Evolutionary conservation across 345 rosid genomes (phyloP), one percentile per base, ranked within the genome.

Genomic region (Euphorbia tirucalli): DNA sequence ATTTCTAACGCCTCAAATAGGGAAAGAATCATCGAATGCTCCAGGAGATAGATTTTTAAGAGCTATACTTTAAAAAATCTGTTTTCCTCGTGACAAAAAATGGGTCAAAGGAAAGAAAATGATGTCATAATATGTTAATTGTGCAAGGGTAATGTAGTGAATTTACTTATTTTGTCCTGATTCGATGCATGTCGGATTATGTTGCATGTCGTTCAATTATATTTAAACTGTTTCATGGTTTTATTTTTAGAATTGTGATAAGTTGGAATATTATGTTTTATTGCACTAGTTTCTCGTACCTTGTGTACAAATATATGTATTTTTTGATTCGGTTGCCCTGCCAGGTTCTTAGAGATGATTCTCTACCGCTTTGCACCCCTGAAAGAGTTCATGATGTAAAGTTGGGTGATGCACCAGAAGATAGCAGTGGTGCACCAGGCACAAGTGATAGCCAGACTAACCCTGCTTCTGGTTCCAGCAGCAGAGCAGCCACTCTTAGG

Each of bases 381-480:
- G 98, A 93, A 41, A 91, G 89, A 78, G 99, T 96, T 31, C 98
- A 89, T 67, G 99, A 96, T 84, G 99, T 96, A 37, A 91, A 91
- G 79, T 79, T 96, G 85, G 87, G 93, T 21, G 99, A 91, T 84
- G 77, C 91, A 31, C 83, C 83, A 27, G 99, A 96, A 69, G 97
- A 87, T 77, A 74, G 83, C 63, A 69, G 66, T 31, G 62, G 75
- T 44, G 81, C 83, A 41, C 81, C 84, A 61, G 81, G 84, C 10
- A 66, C 92, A 62, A 77, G 87, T 32, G 93, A 88, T 69, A 74
- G 85, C 74, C 93, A 85, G 71, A 77, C 71, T 19, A 85, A 84
- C 74, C 87, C 89, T 71, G 86, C 85, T 78, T 83, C 91, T 32
- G 98, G 97, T 74, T 92, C 98, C 48, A 87, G 95, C 73, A 88